Percentiles rank a stretch among this genome's conserved stretches.
phyloP scores from a whole-genome alignment of 2,329 filamentous ascomycete species.

The Chrysosporium keratinophilum region DNA sequence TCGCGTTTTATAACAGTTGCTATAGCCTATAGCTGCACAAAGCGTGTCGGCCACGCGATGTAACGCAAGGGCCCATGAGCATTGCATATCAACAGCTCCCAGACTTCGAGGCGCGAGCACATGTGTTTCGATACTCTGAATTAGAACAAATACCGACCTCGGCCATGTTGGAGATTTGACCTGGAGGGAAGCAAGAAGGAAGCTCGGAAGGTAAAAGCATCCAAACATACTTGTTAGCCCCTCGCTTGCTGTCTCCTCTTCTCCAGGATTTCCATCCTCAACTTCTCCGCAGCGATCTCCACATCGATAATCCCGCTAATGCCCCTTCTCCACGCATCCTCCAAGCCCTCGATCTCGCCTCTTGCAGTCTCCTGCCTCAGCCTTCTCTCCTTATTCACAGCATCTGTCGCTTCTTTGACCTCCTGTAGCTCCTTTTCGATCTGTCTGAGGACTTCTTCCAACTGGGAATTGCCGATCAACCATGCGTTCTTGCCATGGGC shows the following conservation, averaged over 20 bases:
- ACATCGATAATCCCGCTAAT: constrained; percentile 74
- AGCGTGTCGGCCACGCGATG: too few species aligned
- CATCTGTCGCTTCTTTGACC: constrained; percentile 58
- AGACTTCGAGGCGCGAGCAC: too few species aligned
- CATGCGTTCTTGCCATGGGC: constrained; percentile 80
- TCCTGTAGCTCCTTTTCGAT: constrained; percentile 66
- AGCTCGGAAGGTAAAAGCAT: too few species aligned
- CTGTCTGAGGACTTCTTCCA: constrained; percentile 59
- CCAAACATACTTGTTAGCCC: too few species aligned
- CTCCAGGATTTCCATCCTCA: constrained; percentile 58
- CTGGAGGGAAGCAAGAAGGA: background rate
- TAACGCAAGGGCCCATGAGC: too few species aligned
- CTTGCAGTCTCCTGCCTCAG: constrained; percentile 58
- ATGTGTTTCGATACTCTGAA: too few species aligned
- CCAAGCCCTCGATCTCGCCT: constrained; percentile 62
- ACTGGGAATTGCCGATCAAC: constrained; percentile 71
- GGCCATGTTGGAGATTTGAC: background rate
- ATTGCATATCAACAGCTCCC: too few species aligned
- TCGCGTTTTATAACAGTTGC: too few species aligned
- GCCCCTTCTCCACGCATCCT: constrained; percentile 68
- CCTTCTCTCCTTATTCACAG: constrained; percentile 60
- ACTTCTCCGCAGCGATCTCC: constrained; percentile 67
- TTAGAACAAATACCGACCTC: too few species aligned
- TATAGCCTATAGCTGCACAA: too few species aligned
- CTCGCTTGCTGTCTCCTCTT: constrained; percentile 39